Percentiles rank a stretch among this genome's conserved stretches.
Evolutionary conservation across 257 asterid genomes (phyloP).

Genomic region (Nicotiana sylvestris): DNA sequence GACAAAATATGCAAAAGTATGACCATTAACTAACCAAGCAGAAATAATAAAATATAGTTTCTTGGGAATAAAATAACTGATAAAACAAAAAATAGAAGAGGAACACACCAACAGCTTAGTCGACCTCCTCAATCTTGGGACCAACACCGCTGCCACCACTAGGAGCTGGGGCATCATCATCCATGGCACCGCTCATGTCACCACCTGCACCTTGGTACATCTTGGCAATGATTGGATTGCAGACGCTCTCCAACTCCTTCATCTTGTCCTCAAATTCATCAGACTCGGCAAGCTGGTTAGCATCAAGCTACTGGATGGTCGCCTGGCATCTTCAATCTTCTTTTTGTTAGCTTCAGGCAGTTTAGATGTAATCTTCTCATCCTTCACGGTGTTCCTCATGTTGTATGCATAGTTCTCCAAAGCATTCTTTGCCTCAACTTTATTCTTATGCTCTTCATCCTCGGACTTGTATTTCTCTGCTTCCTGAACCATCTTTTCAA

Average conservation of each 20-base stretch:
- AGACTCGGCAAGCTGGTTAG: constrained; percentile 29
- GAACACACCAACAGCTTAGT: constrained; percentile 15
- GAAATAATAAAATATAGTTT: neutral
- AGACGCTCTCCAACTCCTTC: constrained; percentile 20
- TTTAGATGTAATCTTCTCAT: constrained; percentile 71
- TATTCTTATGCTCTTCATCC: no score
- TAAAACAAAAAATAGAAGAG: neutral
- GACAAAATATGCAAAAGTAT: neutral
- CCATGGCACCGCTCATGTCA: constrained; percentile 38
- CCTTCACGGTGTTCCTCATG: constrained; percentile 86
- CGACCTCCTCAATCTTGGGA: constrained; percentile 62
- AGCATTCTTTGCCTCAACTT: no score
- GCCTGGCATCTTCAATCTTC: constrained; percentile 15
- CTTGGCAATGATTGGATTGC: constrained; percentile 11
- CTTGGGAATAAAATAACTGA: neutral
- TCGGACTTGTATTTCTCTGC: no score
- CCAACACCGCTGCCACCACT: constrained; percentile 37
- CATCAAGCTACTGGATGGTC: constrained; percentile 25
- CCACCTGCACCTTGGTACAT: constrained; percentile 31
- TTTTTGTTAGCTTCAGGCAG: constrained; percentile 30
- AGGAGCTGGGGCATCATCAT: constrained; percentile 44
- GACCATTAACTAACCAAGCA: neutral
- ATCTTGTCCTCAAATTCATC: constrained; percentile 36
- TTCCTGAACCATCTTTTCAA: no score
- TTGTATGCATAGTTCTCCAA: constrained; percentile 46